Evolutionary conservation across 73 alveolate species (phyloP), one percentile per base, ranked within the genome.

Genomic region (Paramecium sexaurelia): DNA sequence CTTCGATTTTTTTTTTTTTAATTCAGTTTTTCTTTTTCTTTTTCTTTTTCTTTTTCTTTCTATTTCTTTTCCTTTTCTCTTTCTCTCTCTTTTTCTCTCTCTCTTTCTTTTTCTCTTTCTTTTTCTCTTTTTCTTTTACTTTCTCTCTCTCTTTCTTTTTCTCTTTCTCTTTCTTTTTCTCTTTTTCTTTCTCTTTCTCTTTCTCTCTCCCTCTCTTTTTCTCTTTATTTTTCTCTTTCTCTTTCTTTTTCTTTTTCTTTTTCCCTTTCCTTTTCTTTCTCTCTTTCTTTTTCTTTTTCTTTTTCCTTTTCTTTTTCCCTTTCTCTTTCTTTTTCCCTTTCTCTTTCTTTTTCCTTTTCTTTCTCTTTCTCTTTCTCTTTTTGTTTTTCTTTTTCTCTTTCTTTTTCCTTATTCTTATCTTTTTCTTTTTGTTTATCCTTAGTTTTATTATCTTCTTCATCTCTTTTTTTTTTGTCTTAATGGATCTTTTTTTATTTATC

Each of bases 41-140:
- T 17, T 51, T 37, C 19, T 55, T 82, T 61, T 36, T 82, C 91
- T 10, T 55, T 82, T 39, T 82, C 35, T 82, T 39, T 82, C 8
- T 36, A 37, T n/a, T 29, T 20, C 24, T 82, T 55, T 20, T 82
- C 91, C 9, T 51, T n/a, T 51, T 51, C 41, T 35, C 6, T 35
- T 6, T 35, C 41, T 35, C 6, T 35, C 41, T 35, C 41, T 35
- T 6, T 35, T 35, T 35, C 41, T 35, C 41, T 35, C 6, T 35
- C 41, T 35, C 41, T 35, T 35, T 35, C 41, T 35, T 35, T 35
- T 6, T 35, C 41, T 35, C 41, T 35, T 35, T 35, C 6, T 51
- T 10, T 17, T 51, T 51, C 32, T 51, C 27, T 7, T 15, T 45
- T 7, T 45, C 26, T 10, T n/a, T 45, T 11, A 3, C 20, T 43